phyloP scores from a whole-genome alignment of 106 monocot genomes.

The Xerophyta viscosa region DNA sequence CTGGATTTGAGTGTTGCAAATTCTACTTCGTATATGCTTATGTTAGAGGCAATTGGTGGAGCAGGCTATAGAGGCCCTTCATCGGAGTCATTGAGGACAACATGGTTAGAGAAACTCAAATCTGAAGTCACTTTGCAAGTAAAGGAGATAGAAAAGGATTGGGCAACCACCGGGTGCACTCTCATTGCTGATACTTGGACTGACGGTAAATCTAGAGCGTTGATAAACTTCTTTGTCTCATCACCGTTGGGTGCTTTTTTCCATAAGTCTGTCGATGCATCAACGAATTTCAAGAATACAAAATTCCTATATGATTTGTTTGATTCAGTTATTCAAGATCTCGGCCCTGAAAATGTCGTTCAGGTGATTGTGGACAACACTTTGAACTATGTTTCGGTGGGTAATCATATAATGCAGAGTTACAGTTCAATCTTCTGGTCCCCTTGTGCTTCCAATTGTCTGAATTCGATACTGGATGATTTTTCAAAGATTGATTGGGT shows the following conservation, averaged over 20 bases:
- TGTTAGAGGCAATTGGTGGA: slow-evolving; percentile 83
- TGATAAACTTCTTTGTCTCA: slow-evolving; percentile 78
- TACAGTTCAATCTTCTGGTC: slow-evolving; percentile 75
- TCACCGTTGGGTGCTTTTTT: slow-evolving; percentile 87
- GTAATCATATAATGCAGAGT: slow-evolving; percentile 65
- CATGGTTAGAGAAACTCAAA: slow-evolving; percentile 81
- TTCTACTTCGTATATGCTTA: slow-evolving; percentile 60
- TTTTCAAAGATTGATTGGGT: slow-evolving; percentile 91
- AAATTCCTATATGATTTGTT: slow-evolving; percentile 76
- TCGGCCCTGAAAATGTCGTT: slow-evolving; percentile 86
- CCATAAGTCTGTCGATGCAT: slow-evolving; percentile 83
- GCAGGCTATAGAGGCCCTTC: slow-evolving; percentile 67
- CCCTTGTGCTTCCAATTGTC: slow-evolving; percentile 69
- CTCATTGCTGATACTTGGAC: slow-evolving; percentile 91
- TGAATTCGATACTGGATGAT: slow-evolving; percentile 78
- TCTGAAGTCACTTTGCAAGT: slow-evolving; percentile 63
- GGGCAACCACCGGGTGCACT: slow-evolving; percentile 77
- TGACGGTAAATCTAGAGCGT: slow-evolving; percentile 65
- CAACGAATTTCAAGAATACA: slow-evolving; percentile 58
- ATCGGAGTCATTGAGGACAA: slow-evolving; percentile 49
- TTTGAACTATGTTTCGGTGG: slow-evolving; percentile 52
- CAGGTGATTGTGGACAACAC: slow-evolving; percentile 75
- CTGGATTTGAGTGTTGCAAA: slow-evolving; percentile 68
- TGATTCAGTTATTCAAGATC: slow-evolving; percentile 80
- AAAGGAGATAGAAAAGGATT: slow-evolving; percentile 85